A percentile compares a stretch with the other conserved stretches of the same genome.
Conservation (phyloP, 2,329 filamentous ascomycete species). For the Chaetomiaceae sp. region DNA sequence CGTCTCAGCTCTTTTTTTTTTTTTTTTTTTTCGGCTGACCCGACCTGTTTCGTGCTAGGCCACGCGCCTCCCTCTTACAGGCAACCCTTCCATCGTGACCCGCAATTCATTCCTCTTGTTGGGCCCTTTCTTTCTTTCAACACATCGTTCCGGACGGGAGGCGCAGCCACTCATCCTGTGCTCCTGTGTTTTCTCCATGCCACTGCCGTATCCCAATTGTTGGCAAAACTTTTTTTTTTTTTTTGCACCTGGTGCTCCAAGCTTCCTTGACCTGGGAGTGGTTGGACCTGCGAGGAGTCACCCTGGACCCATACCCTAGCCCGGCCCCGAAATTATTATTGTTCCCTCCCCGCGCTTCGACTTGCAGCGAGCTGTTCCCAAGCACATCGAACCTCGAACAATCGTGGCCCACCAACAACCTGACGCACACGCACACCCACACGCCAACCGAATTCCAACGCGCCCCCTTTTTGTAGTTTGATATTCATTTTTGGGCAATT, state of each 20-base stretch:
- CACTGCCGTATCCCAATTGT: conserved; percentile 20
- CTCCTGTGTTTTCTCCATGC: conserved; percentile 16
- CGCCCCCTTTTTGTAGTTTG: not conserved
- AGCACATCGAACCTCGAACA: conserved; percentile 17
- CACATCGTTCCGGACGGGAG: conserved; percentile 9
- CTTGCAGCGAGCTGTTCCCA: conserved; percentile 23
- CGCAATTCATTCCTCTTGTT: conserved; percentile 15
- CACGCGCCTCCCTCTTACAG: conserved; percentile 14
- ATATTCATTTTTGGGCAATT: conserved; percentile 13
- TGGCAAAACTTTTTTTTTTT: conserved; percentile 16
- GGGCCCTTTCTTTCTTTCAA: conserved; percentile 17
- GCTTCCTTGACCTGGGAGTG: too few relatives aligned
- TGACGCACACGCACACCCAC: not conserved
- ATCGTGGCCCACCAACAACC: conserved; percentile 13
- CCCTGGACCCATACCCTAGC: conserved; percentile 22
- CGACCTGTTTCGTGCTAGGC: conserved; percentile 17
- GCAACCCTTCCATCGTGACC: conserved; percentile 14
- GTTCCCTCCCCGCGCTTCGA: conserved; percentile 26
- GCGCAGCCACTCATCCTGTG: conserved; percentile 25
- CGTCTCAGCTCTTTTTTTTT: conserved; percentile 12
- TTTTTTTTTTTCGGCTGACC: conserved; percentile 10
- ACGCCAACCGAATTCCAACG: conserved; percentile 2
- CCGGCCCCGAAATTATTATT: conserved; percentile 28
- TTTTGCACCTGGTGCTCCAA: conserved; percentile 15
- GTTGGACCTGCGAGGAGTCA: conserved; percentile 23